phyloP scores from a whole-genome alignment of 2,329 filamentous ascomycete species.

The Claviceps citrina region DNA sequence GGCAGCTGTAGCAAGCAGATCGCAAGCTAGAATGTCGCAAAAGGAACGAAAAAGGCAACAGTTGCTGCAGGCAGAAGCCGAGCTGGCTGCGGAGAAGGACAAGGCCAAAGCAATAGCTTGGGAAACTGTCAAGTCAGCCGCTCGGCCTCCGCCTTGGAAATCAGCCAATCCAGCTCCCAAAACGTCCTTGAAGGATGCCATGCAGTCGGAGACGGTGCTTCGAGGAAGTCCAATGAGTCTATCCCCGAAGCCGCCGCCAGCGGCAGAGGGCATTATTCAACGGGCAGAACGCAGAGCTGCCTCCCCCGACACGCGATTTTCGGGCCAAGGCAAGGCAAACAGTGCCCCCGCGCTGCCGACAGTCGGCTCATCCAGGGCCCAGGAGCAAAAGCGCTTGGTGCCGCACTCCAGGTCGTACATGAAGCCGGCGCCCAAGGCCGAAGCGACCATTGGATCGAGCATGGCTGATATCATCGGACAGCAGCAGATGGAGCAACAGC shows the following conservation, averaged over 20 bases:
- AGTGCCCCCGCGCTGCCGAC: slow-evolving; percentile 17
- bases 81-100: slow-evolving; percentile 23
- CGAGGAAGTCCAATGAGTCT: slow-evolving; percentile 16
- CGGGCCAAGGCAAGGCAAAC: slow-evolving; percentile 35
- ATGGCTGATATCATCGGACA: slow-evolving; percentile 81
- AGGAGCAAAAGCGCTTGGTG: slow-evolving; percentile 26
- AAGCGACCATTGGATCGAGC: slow-evolving; percentile 52
- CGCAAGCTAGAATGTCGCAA: slow-evolving; percentile 59
- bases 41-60: slow-evolving; percentile 80
- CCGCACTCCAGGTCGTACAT: slow-evolving; percentile 49
- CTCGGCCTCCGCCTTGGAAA: slow-evolving; percentile 50
- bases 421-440: slow-evolving; percentile 40
- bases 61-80: slow-evolving; percentile 42
- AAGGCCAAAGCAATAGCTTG: slow-evolving; percentile 24
- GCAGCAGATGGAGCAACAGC: slow-evolving; percentile 71
- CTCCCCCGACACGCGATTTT: slow-evolving; percentile 47
- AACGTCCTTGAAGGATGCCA: slow-evolving; percentile 33
- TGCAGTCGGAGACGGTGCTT: slow-evolving; percentile 18
- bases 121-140: slow-evolving; percentile 25
- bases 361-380: slow-evolving; percentile 14
- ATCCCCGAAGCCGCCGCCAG: slow-evolving; percentile 27
- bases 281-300: slow-evolving; percentile 33
- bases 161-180: slow-evolving; percentile 32
- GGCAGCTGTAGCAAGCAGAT: slow-evolving; percentile 21
- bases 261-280: slow-evolving; percentile 25